Percentiles rank a stretch among this genome's conserved stretches.
phyloP scores from a whole-genome alignment of 2,329 filamentous ascomycete genomes.

The Neopestalotiopsis clavispora region DNA sequence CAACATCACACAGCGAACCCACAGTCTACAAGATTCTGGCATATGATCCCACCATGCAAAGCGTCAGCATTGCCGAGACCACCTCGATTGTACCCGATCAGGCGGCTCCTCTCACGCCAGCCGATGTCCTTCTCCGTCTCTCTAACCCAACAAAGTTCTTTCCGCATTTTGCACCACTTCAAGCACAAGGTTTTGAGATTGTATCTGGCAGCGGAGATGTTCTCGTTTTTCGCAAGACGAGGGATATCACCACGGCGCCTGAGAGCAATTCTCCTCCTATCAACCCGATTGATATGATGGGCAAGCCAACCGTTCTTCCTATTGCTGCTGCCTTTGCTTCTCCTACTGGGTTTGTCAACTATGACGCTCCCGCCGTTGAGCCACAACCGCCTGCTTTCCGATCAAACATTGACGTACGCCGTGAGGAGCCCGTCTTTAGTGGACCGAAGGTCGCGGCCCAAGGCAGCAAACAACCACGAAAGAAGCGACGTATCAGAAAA shows the following conservation, averaged over 20 bases:
- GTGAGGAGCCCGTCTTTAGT: slow-evolving; percentile 54
- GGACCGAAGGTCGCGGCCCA: slow-evolving; percentile 39
- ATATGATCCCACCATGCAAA: slow-evolving; percentile 64
- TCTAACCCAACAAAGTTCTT: slow-evolving; percentile 70
- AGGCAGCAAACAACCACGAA: slow-evolving; percentile 30
- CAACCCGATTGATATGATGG: slow-evolving; percentile 66
- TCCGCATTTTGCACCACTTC: slow-evolving; percentile 62
- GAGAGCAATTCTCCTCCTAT: slow-evolving; percentile 33
- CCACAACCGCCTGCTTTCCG: slow-evolving; percentile 43
- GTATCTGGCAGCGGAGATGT: slow-evolving; percentile 67
- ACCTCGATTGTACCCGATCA: slow-evolving; percentile 57
- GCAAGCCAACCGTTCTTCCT: slow-evolving; percentile 42
- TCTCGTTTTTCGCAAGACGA: slow-evolving; percentile 69
- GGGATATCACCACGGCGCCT: slow-evolving; percentile 33
- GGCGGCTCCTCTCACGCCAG: slow-evolving; percentile 58
- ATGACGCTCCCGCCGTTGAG: slow-evolving; percentile 48
- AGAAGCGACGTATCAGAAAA: slow-evolving; percentile 50
- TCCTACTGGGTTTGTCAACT: slow-evolving; percentile 69
- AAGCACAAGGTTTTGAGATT: slow-evolving; percentile 69
- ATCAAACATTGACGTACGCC: slow-evolving; percentile 48
- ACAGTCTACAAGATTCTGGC: slow-evolving; percentile 68
- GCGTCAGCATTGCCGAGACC: slow-evolving; percentile 64
- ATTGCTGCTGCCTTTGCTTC: slow-evolving; percentile 64
- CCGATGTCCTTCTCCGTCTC: slow-evolving; percentile 64
- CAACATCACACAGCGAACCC: slow-evolving; percentile 21